Conservation (phyloP, 2,329 filamentous ascomycete species). For the Verticillium klebahnii region DNA sequence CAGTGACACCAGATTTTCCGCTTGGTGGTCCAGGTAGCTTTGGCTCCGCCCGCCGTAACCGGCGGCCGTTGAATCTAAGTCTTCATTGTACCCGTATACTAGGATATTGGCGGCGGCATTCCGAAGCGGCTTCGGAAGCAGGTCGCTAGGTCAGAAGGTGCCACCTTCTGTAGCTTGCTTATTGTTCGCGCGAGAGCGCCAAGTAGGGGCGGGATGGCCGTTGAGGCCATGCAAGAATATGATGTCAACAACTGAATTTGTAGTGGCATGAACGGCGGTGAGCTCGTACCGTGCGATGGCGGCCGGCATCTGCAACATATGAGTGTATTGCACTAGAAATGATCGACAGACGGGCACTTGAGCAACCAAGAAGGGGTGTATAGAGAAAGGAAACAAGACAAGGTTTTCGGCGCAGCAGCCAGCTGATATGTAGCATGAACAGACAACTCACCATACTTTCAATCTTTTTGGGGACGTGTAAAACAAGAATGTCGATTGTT, state of each 20-base stretch:
- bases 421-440: too few species aligned
- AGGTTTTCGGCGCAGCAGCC: too few species aligned
- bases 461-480: too few species aligned
- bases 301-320: slow-evolving; percentile 31
- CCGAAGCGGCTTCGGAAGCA: slow-evolving; percentile 56
- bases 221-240: slow-evolving; percentile 50
- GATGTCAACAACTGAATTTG: slow-evolving; percentile 57
- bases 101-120: slow-evolving; percentile 58
- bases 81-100: slow-evolving; percentile 72
- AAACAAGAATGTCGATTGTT: too few species aligned
- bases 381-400: too few species aligned
- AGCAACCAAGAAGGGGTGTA: too few species aligned
- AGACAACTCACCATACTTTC: too few species aligned
- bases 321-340: too few species aligned
- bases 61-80: slow-evolving; percentile 35
- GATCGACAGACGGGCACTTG: too few species aligned
- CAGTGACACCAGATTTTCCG: slow-evolving; percentile 61
- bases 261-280: slow-evolving; percentile 54
- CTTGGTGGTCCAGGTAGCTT: slow-evolving; percentile 66
- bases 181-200: slow-evolving; percentile 40
- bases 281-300: slow-evolving; percentile 52
- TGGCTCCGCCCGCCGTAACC: slow-evolving; percentile 54
- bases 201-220: slow-evolving; percentile 57
- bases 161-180: slow-evolving; percentile 17
- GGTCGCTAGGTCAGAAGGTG: slow-evolving; percentile 65